Evolutionary conservation across 2,329 filamentous ascomycete genomes (phyloP).

Genomic region (Venturia pyrina): DNA sequence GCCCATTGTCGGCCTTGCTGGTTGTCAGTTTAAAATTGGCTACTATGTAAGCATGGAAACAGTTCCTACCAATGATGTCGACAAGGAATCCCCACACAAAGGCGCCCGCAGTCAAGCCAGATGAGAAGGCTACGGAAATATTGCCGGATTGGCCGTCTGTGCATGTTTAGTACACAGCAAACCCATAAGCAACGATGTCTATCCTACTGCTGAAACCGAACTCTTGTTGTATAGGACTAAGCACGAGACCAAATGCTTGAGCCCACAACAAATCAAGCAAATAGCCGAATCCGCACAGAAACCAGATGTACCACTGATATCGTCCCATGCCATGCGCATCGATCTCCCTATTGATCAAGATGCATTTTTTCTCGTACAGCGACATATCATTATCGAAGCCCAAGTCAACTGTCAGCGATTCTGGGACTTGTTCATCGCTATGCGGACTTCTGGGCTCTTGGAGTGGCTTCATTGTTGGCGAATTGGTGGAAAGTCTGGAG

Average conservation of each 20-base stretch:
- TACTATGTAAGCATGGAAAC: too few species aligned
- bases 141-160: constrained; percentile 34
- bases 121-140: constrained; percentile 45
- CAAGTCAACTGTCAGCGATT: background rate
- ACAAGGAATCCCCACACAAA: constrained; percentile 63
- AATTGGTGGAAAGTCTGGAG: background rate
- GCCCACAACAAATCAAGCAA: constrained; percentile 42
- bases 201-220: constrained; percentile 35
- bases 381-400: constrained; percentile 20
- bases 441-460: background rate
- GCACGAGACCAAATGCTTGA: constrained; percentile 36
- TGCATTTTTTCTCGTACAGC: constrained; percentile 34
- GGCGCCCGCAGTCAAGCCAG: constrained; percentile 42
- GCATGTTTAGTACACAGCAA: background rate
- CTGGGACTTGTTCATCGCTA: background rate
- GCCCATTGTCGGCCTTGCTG: constrained; percentile 47
- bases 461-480: background rate
- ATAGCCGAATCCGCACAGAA: constrained; percentile 49
- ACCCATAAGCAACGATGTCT: constrained; percentile 56
- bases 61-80: constrained; percentile 54
- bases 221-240: constrained; percentile 46
- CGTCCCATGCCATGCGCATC: constrained; percentile 61
- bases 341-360: constrained; percentile 38
- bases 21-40: background rate
- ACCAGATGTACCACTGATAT: constrained; percentile 56